Percentiles rank a stretch among this genome's conserved stretches.
Conservation (phyloP, 2,329 filamentous ascomycete species). For the Akanthomyces dipterigenus region DNA sequence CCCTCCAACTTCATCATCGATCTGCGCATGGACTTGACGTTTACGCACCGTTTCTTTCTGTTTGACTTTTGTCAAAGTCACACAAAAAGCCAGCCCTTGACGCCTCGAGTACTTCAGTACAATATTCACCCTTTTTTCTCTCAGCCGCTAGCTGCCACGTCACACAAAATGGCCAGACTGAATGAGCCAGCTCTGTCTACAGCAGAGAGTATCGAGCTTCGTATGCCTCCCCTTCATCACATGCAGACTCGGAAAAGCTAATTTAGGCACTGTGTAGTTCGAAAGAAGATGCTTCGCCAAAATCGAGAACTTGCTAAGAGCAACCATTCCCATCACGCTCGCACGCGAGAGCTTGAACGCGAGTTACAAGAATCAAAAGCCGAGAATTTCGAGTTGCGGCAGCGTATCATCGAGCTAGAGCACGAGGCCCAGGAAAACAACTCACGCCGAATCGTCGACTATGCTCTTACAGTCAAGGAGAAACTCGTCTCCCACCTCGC, state of each 20-base stretch:
- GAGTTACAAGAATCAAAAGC: constrained; percentile 66
- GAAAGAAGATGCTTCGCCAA: constrained; percentile 72
- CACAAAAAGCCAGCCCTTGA: background rate
- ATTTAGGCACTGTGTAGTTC: constrained; percentile 47
- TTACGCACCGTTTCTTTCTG: background rate
- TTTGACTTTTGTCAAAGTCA: background rate
- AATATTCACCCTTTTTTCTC: background rate
- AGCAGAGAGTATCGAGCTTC: constrained; percentile 60
- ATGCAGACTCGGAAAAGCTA: background rate
- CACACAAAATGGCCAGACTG: constrained; percentile 65
- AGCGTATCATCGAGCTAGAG: constrained; percentile 64
- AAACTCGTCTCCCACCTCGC: constrained; percentile 66
- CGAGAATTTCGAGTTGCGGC: constrained; percentile 70
- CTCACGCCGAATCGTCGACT: constrained; percentile 53
- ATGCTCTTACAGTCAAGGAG: constrained; percentile 61
- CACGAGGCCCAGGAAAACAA: constrained; percentile 58
- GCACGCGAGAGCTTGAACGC: constrained; percentile 69
- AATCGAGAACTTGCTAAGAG: constrained; percentile 76
- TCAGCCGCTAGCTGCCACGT: background rate
- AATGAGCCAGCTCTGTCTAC: constrained; percentile 65
- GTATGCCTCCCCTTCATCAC: constrained; percentile 38
- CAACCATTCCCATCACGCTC: constrained; percentile 71
- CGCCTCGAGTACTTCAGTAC: background rate
- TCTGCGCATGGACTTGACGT: background rate
- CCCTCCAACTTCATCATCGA: background rate